Base-by-base conservation (phyloP, 1,284 basidiomycete genomes). In the Leccinum idahoense region DNA sequence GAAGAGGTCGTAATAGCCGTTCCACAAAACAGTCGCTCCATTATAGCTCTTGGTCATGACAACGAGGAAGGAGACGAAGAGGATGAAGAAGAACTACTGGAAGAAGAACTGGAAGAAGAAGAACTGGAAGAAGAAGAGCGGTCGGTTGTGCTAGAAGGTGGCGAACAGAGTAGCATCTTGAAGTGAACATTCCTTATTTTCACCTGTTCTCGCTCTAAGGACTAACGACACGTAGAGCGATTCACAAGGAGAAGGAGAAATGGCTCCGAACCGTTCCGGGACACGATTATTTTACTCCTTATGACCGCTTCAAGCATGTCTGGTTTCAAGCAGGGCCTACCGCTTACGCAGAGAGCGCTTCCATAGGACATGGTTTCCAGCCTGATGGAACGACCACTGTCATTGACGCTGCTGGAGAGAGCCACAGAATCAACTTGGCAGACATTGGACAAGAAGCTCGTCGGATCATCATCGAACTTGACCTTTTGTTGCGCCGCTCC, bases 291-390 rank as follows among this genome's bases (percentile, higher is more conserved):
- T 63, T 59, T 12, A 63, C 46, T 2, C 58, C 60, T 0, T 64
- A 63, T 5, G 46, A 63, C 6, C 61, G 44, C 23, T 57, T 64
- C 37, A 64, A 64, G 41, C 55, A 18, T 1, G 39, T 64, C 4
- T 64, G 63, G 58, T 44, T 41, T 20, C 12, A 44, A 35, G 10
- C 15, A 37, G 56, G 15, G 5, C 63, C 51, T 10, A 62, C 57
- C 0, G 57, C 60, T 10, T 64, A 59, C 46, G 29, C 41, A 7
- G 61, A 64, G 35, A 32, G 57, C 7, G 15, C 57, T 5, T 41
- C 15, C 4, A 64, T 64, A 7, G 63, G 61, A 0, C 44, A 57
- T 20, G 58, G 11, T 7, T 64, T 64, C 12, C 61, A 57, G 18
- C 12, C 58, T 3, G 54, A 64, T 39, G 54, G 61, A 1, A 59